These are phyloP conservation scores for Plasmodium berghei DNA, from an alignment of 169 alveolate genomes.

Conservation along the genomic window DNA sequence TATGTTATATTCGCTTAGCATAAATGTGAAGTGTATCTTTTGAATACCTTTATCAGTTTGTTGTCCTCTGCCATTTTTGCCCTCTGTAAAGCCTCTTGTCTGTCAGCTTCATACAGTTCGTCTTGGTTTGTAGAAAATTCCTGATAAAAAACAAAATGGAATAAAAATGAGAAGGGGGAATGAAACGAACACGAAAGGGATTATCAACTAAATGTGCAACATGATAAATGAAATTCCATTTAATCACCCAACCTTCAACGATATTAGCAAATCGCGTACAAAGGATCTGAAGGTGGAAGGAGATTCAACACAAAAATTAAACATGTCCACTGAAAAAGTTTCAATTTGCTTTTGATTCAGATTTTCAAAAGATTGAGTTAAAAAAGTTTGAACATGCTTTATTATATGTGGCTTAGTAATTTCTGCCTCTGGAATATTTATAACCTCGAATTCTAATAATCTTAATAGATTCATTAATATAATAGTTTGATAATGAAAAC, in stretches of 20 bases:
- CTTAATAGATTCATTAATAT: conserved; percentile 82
- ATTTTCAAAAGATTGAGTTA: conserved; percentile 80
- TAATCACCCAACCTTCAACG: conserved; percentile 65
- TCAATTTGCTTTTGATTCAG: conserved; percentile 82
- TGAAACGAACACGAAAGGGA: not conserved
- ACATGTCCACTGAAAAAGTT: conserved; percentile 79
- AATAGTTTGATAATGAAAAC: conserved; percentile 92
- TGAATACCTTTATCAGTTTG: conserved; percentile 63
- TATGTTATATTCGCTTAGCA: conserved; percentile 2
- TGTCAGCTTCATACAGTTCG: conserved; percentile 75
- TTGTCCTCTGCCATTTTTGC: conserved; percentile 73
- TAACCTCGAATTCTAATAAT: conserved; percentile 81
- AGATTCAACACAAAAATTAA: conserved; percentile 80
- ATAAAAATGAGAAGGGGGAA: not conserved
- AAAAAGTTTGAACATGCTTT: conserved; percentile 79
- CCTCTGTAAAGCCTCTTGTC: conserved; percentile 76
- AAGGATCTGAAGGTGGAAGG: conserved; percentile 78
- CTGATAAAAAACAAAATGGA: not conserved
- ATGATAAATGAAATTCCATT: not conserved
- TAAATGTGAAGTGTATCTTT: not conserved
- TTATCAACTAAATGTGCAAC: not conserved
- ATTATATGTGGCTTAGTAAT: conserved; percentile 79
- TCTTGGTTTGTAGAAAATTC: conserved; percentile 73
- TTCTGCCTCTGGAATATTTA: conserved; percentile 78
- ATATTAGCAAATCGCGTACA: conserved; percentile 78